Evolutionary conservation across 2,329 filamentous ascomycete species (phyloP), one percentile per base, ranked within the genome.

Genomic region (Neofusicoccum kwambonambiense): DNA sequence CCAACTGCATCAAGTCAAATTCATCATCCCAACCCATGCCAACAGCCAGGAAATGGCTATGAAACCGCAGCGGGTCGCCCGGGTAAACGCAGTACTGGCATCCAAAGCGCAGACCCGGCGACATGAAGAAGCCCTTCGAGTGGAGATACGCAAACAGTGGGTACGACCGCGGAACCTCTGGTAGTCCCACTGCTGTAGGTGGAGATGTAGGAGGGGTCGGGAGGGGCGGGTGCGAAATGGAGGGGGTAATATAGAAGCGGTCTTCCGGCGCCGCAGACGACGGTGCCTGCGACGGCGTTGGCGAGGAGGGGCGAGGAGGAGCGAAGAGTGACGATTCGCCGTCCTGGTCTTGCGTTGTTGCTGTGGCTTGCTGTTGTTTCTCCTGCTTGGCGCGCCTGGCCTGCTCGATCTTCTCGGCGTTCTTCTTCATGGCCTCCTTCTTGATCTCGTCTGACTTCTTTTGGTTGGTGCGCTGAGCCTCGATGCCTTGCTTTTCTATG

Each of bases 71-170:
- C 1, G 95, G 93, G 75, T 99, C 95, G 51, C 95, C 95, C 0
- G 95, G 95, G 72, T 99, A 99, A 4, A 96, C 92, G 70, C 93
- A 92, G 78, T 96, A 97, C 73, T 95, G 88, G 71, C 93, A 96
- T 31, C 95, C 95, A 73, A 99, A 99, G 31, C 95, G 91, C 61
- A 99, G 84, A 8, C 95, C 95, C 1, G 95, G 95, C 63, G 93
- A 93, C 73, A 95, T 88, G 79, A 90, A 98, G 79, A 94, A 97
- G 57, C 90, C 91, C 17, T 85, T 83, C 7, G 84, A 82, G 73
- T 97, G 91, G 31, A 99, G 82, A 74, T 95, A 89, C 41, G 86
- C 87, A 78, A 92, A 97, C 22, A 98, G 81, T 2, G 91, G 87
- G 70, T 92, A 93, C 17, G 79, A 77, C 4, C 69, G 68, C n/a